phyloP scores from a whole-genome alignment of 2,329 filamentous ascomycete genomes.

The Colletotrichum cordylinicola region DNA sequence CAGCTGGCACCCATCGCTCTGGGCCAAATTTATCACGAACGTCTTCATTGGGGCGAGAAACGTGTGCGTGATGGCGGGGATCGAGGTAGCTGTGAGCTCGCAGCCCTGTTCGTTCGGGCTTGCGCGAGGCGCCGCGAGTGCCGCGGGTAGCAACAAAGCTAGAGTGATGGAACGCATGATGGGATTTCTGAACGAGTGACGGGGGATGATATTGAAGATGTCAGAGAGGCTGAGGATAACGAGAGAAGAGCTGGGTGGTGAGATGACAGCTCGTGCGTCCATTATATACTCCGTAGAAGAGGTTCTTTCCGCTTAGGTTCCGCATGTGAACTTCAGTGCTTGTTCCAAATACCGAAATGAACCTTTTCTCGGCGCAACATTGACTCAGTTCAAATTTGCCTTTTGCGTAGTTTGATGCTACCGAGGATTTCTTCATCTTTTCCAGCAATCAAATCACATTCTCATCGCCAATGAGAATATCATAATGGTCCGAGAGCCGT shows the following conservation, averaged over 20 bases:
- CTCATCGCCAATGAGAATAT: not conserved
- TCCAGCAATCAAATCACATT: not conserved
- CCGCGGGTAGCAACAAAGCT: not conserved
- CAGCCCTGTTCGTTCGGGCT: not conserved
- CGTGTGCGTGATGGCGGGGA: not conserved
- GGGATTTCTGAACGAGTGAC: not conserved
- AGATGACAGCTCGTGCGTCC: rapidly evolving
- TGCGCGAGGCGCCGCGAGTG: rapidly evolving
- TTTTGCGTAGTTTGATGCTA: not conserved
- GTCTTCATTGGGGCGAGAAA: not conserved
- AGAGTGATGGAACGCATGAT: not conserved
- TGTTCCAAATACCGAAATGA: not conserved
- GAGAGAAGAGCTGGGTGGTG: not conserved
- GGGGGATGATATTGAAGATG: not conserved
- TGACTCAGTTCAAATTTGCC: not conserved
- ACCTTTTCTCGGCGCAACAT: rapidly evolving
- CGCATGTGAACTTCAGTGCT: rapidly evolving
- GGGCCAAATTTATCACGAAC: not conserved
- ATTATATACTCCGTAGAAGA: not conserved
- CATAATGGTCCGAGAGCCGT: not conserved
- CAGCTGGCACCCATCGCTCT: not conserved
- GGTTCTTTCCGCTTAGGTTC: not conserved
- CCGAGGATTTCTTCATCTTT: not conserved
- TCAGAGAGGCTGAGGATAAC: not conserved
- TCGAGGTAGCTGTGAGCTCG: rapidly evolving